A percentile compares a stretch with the other conserved stretches of the same genome.
Evolutionary conservation across 805 yeast genomes (phyloP).

Genomic region (Metschnikowia henanensis): DNA sequence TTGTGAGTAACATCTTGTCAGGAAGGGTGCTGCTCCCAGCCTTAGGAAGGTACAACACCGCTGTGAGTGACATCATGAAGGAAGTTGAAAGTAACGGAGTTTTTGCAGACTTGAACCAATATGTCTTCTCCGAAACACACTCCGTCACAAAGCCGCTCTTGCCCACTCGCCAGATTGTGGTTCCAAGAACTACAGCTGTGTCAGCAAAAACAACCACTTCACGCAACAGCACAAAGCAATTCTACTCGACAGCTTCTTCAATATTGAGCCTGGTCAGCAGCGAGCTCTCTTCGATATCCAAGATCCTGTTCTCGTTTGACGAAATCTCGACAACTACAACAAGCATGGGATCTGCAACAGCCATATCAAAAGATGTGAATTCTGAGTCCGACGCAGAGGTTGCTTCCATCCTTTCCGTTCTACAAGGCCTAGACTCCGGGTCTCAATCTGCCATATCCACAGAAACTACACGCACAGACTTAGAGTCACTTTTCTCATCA

Average conservation of each 20-base stretch:
- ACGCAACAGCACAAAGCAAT: not conserved
- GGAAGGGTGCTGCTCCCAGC: conserved; percentile 21
- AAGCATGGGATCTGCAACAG: not conserved
- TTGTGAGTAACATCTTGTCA: conserved; percentile 24
- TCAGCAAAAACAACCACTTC: conserved; percentile 1
- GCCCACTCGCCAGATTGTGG: conserved; percentile 18
- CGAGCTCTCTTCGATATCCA: not conserved
- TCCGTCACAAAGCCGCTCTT: conserved; percentile 18
- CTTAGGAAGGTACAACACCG: conserved; percentile 30
- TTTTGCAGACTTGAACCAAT: conserved; percentile 37
- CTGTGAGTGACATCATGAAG: conserved; percentile 28
- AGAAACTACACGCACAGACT: not conserved
- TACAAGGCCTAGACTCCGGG: conserved; percentile 7
- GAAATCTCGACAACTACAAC: conserved; percentile 1
- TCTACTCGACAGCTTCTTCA: not conserved
- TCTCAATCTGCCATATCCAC: not conserved
- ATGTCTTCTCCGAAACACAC: conserved; percentile 29
- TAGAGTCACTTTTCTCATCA: not conserved
- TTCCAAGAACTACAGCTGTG: conserved; percentile 12
- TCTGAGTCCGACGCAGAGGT: conserved; percentile 14
- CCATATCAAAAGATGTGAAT: not conserved
- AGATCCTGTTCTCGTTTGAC: conserved; percentile 1
- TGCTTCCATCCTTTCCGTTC: conserved; percentile 14
- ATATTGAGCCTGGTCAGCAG: not conserved
- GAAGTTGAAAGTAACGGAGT: conserved; percentile 38